A percentile compares a stretch with the other conserved stretches of the same genome.
phyloP scores from a whole-genome alignment of 768 basidiomycete species.

The Leccinum aurantiacum region DNA sequence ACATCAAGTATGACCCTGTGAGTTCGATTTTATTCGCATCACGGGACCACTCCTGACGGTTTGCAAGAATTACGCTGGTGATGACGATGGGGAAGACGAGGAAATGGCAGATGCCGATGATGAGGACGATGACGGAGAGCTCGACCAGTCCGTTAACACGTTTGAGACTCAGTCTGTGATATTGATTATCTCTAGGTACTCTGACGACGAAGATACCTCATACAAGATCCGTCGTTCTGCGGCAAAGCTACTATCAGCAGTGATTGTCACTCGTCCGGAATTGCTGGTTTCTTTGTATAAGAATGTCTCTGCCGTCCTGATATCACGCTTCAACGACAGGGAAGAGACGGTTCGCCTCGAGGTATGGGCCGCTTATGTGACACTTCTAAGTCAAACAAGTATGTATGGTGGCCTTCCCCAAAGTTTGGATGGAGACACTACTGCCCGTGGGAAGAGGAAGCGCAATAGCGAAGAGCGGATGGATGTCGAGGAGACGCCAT shows the following conservation, averaged over 20 bases:
- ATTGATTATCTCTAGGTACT: constrained; percentile 57
- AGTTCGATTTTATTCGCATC: neutral
- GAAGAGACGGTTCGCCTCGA: constrained; percentile 94
- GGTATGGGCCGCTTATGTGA: constrained; percentile 83
- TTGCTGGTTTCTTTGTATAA: constrained; percentile 77
- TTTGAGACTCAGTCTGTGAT: neutral
- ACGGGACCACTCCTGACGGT: constrained; percentile 9
- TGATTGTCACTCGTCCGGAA: constrained; percentile 90
- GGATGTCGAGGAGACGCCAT: constrained; percentile 71
- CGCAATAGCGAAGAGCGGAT: constrained; percentile 75
- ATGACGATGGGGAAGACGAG: constrained; percentile 62
- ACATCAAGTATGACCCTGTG: constrained; percentile 94
- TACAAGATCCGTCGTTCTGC: constrained; percentile 96
- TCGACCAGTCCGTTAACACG: constrained; percentile 61
- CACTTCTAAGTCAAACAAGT: constrained; percentile 80
- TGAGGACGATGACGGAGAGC: constrained; percentile 80
- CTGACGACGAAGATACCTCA: constrained; percentile 97
- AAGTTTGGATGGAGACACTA: constrained; percentile 45
- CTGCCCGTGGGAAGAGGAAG: constrained; percentile 68
- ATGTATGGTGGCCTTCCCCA: constrained; percentile 71
- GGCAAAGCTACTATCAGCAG: constrained; percentile 81
- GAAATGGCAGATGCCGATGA: constrained; percentile 60
- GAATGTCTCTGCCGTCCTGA: constrained; percentile 82
- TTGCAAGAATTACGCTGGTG: constrained; percentile 81
- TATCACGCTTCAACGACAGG: constrained; percentile 89